Evolutionary conservation across 495 filamentous ascomycete species (phyloP), one percentile per base, ranked within the genome.

Genomic region (Lepraria neglecta): DNA sequence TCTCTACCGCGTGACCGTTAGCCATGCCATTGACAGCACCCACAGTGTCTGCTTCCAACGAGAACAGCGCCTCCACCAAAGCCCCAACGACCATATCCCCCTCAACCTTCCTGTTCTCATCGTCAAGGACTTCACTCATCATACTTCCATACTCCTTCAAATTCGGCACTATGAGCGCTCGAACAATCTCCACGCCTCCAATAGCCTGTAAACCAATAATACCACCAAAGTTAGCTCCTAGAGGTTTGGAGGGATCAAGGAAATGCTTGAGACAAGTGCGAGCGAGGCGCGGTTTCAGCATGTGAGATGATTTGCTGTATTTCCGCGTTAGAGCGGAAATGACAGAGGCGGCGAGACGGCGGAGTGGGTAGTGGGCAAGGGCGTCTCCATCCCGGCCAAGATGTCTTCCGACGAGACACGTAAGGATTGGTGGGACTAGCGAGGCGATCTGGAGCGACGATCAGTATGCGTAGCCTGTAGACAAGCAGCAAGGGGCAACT

Each of bases 241-340:
- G 80, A 0, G 90, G 83, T 68, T 90, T 87, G 35, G 82, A 79
- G 0, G 90, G 89, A 70, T 96, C 91, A 9, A 98, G 82, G 71
- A 96, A 91, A 66, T 84, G 77, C 75, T 95, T 96, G 4, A 97
- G 81, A 70, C 89, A 97, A 0, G 90, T 91, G 15, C 94, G 83
- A 15, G 90, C 89, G n/a, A 98, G 82, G 40, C 94, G 85, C 0
- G 94, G 86, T 57, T 90, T 90, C 19, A 98, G 80, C 28, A 85
- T 85, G 53, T 85, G 81, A 45, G 89, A 92, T 15, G 82, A 80
- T 44, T 82, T 78, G 15, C 83, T 82, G 78, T 91, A 96, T 65
- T 89, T 90, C 46, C 77, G 80, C 14, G 85, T 82, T 28, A 97
- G 85, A 6, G 81, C 78, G 27, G 81, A 83, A 17, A 97, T 77